Percentiles rank a stretch among this genome's conserved stretches.
These are phyloP conservation scores for Parasitella parasitica DNA, from an alignment of 371 early-diverging fungal genomes.

Conservation along the genomic window DNA sequence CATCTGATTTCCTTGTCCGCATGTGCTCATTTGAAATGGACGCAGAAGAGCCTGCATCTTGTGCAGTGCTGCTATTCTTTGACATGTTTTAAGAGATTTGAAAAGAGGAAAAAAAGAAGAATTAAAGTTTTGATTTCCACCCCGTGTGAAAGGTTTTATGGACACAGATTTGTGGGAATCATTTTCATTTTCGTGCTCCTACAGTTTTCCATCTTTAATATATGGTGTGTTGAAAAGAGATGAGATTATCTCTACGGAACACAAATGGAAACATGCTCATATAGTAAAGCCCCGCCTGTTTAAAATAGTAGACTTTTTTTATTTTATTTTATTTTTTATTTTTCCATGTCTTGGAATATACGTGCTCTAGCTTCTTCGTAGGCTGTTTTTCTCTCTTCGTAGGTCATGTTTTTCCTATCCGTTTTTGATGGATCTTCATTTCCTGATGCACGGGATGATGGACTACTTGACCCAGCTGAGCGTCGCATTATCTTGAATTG, in stretches of 20 bases:
- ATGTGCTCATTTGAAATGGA: neutral
- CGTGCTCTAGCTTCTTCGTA: constrained; percentile 79
- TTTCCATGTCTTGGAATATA: constrained; percentile 65
- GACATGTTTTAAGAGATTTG: neutral
- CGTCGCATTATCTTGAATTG: constrained; percentile 58
- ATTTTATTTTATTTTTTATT: constrained; percentile 1
- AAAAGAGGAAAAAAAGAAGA: neutral
- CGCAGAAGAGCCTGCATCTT: neutral
- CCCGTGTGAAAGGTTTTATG: neutral
- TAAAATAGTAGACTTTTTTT: neutral
- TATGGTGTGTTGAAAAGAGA: neutral
- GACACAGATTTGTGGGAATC: neutral
- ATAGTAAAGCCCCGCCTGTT: too few species aligned
- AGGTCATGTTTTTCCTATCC: constrained; percentile 56
- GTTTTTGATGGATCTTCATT: constrained; percentile 13
- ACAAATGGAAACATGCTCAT: too few species aligned
- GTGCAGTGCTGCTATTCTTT: neutral
- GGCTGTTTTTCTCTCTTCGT: constrained; percentile 72
- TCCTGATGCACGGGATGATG: constrained; percentile 7
- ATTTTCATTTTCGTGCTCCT: neutral
- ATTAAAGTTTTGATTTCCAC: neutral
- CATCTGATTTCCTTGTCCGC: neutral
- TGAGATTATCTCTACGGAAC: constrained; percentile 19
- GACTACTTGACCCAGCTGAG: constrained; percentile 19
- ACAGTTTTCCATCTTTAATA: neutral